Evolutionary conservation across 179 eudicot genomes (phyloP).

Genomic region (Beta macrorhiza): DNA sequence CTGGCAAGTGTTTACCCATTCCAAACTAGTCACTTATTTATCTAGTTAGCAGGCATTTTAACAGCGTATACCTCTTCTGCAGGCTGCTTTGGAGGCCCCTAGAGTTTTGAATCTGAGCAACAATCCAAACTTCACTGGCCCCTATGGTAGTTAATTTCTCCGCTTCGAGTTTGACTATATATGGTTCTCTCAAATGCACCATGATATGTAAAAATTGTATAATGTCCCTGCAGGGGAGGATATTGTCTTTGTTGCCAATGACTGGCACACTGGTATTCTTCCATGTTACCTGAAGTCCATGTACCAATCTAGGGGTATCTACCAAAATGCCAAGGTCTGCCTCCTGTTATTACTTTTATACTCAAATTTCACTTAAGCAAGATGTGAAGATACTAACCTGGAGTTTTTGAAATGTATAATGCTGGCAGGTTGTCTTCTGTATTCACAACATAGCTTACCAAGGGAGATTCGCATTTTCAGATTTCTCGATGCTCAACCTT

Average conservation of each 20-base stretch:
- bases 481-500: constrained; percentile 69
- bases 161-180: neutral
- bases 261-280: constrained; percentile 86
- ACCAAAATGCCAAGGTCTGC: constrained; percentile 61
- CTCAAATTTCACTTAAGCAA: neutral
- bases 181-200: constrained; percentile 5
- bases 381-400: neutral
- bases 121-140: constrained; percentile 68
- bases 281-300: constrained; percentile 76
- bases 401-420: neutral
- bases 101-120: constrained; percentile 61
- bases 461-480: constrained; percentile 74
- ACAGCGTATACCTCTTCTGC: constrained; percentile 3
- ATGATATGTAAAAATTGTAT: neutral
- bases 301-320: constrained; percentile 67
- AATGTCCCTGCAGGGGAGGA: constrained; percentile 44
- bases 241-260: constrained; percentile 75
- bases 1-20: neutral
- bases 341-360: neutral
- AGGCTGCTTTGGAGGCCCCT: constrained; percentile 96
- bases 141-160: constrained; percentile 53
- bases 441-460: constrained; percentile 98
- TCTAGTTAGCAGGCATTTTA: neutral
- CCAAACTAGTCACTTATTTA: neutral
- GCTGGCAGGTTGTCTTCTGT: constrained; percentile 77